Evolutionary conservation across 345 rosid genomes (phyloP), one percentile per base, ranked within the genome.

Genomic region (Firmiana major): DNA sequence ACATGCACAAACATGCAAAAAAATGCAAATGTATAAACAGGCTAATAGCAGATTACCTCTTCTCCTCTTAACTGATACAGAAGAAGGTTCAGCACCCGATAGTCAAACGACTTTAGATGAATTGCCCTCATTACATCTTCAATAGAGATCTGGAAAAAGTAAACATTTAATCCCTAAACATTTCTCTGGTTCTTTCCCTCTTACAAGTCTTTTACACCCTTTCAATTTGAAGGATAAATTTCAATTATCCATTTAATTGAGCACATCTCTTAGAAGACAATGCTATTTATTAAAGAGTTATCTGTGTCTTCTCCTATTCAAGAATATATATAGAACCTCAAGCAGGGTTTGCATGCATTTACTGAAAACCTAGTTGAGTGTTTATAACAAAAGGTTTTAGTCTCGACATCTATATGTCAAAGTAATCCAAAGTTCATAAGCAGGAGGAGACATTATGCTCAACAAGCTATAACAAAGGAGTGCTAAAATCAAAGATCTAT

Each of bases 81-180:
- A 31, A 92, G 85, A 86, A 95, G 97, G 87, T 93, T 92, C 86
- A 93, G 82, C 74, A 92, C 86, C 75, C 97, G 88, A 85, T 90
- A 95, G 85, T 93, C 98, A 81, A 93, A 92, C 7, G 98, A 95
- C 81, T 95, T 95, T 73, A 95, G 84, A 86, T 88, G 89, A 73
- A 95, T 83, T 55, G 99, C 92, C 80, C 84, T 89, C 87, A 81
- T 43, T 22, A 65, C 95, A 84, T 93, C 91, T 85, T 93, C 90
- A 22, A 84, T 59, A 22, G 62, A 76, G 38, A 92, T 79, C 97
- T 94, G 81, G 43, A 59, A 66, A 16, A 77, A 72, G 1, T 26
- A 77, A 72, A 66, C 22, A 46, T 11, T 40, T 63, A 54, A 71
- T 38, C 1, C 21, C 4, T 16, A 28, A 49, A 49, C 26, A 49